A percentile compares a stretch with the other conserved stretches of the same genome.
Evolutionary conservation across 2,329 filamentous ascomycete genomes (phyloP).

Genomic region (Claviceps citrina): DNA sequence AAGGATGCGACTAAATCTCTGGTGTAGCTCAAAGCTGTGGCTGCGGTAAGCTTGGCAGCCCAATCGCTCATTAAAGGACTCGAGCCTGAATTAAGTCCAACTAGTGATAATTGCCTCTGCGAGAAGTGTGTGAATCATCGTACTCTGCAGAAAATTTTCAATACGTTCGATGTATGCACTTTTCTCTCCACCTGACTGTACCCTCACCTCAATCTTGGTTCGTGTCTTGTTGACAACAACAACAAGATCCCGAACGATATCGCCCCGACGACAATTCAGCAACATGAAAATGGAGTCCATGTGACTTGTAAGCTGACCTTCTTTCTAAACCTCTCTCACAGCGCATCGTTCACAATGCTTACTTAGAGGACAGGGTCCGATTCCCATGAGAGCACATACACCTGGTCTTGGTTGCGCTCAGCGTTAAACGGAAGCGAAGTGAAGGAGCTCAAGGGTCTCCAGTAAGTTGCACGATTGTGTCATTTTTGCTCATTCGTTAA

Average conservation of each 20-base stretch:
- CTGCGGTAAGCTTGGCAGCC: slow-evolving; percentile 9
- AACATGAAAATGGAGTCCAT: slow-evolving; percentile 16
- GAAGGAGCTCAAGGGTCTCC: slow-evolving; percentile 11
- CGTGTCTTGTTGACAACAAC: not conserved
- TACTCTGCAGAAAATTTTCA: slow-evolving; percentile 26
- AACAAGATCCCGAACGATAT: slow-evolving; percentile 21
- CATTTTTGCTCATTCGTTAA: not conserved
- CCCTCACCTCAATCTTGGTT: not conserved
- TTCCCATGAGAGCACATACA: slow-evolving; percentile 52
- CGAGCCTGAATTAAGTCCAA: slow-evolving; percentile 11
- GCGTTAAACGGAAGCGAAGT: slow-evolving; percentile 19
- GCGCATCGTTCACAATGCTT: not conserved
- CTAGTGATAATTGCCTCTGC: slow-evolving; percentile 27
- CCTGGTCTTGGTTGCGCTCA: slow-evolving; percentile 33
- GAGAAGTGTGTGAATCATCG: slow-evolving; percentile 25
- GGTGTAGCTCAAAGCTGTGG: slow-evolving; percentile 10
- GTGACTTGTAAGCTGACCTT: slow-evolving; percentile 18
- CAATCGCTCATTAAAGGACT: not conserved
- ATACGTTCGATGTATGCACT: slow-evolving; percentile 23
- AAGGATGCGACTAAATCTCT: not conserved
- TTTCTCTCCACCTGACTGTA: not conserved
- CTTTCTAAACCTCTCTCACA: no score
- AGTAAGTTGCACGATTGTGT: slow-evolving; percentile 1
- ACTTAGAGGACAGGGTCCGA: slow-evolving; percentile 43
- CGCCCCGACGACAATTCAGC: slow-evolving; percentile 13